phyloP scores from a whole-genome alignment of 2,329 filamentous ascomycete genomes.

The Didymella sp. region DNA sequence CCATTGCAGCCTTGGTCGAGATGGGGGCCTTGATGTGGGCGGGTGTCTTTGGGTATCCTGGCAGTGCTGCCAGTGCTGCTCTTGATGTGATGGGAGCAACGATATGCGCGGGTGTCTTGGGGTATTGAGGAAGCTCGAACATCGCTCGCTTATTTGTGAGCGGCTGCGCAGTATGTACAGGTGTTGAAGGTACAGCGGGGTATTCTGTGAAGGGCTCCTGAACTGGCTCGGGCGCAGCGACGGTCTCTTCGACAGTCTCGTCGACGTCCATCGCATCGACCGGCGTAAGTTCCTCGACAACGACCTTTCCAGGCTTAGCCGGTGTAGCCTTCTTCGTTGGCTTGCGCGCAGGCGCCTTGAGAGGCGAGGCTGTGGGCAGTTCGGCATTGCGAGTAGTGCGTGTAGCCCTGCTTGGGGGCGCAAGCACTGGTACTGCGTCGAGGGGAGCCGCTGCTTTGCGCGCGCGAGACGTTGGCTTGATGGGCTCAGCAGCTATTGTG shows the following conservation, averaged over 20 bases:
- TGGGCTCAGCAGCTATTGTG: constrained; percentile 20
- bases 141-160: constrained; percentile 23
- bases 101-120: constrained; percentile 35
- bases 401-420: constrained; percentile 25
- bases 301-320: constrained; percentile 19
- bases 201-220: constrained; percentile 36
- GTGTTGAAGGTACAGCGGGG: constrained; percentile 29
- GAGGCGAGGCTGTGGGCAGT: constrained; percentile 32
- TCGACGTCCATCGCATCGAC: neutral
- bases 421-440: constrained; percentile 18
- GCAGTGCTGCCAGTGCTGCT: constrained; percentile 28
- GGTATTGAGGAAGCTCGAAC: constrained; percentile 28
- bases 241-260: neutral
- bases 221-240: constrained; percentile 13
- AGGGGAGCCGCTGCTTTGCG: constrained; percentile 27
- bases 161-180: constrained; percentile 25
- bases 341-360: constrained; percentile 38
- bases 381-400: constrained; percentile 31
- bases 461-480: constrained; percentile 29
- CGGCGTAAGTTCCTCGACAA: constrained; percentile 1
- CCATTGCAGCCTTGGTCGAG: constrained; percentile 24
- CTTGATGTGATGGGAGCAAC: constrained; percentile 25
- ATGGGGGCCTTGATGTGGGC: constrained; percentile 32
- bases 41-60: constrained; percentile 36
- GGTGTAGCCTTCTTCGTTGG: constrained; percentile 29